phyloP scores from a whole-genome alignment of 2,329 filamentous ascomycete species.

The Ceratocystis cubensis region DNA sequence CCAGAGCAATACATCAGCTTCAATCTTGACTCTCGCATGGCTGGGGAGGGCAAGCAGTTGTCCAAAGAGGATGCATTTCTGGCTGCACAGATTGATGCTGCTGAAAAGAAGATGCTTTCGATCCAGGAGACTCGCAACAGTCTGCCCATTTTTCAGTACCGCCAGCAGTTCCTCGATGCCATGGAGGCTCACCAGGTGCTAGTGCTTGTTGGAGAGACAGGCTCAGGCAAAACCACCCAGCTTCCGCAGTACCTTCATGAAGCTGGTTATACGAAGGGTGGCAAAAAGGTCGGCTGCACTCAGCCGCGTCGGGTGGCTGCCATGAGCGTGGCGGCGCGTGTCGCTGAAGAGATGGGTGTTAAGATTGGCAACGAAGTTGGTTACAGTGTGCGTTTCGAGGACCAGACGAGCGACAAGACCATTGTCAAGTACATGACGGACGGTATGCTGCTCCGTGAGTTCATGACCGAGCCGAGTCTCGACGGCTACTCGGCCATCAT shows the following conservation, averaged over 20 bases:
- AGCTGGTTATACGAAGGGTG: slow-evolving; percentile 73
- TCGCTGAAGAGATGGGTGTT: slow-evolving; percentile 84
- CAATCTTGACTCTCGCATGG: slow-evolving; percentile 58
- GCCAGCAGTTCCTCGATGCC: slow-evolving; percentile 75
- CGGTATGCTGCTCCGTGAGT: slow-evolving; percentile 81
- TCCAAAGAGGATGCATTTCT: slow-evolving; percentile 69
- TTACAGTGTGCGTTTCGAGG: slow-evolving; percentile 90
- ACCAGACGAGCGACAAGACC: slow-evolving; percentile 82
- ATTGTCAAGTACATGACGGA: slow-evolving; percentile 95
- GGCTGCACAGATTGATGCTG: slow-evolving; percentile 71
- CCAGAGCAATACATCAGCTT: slow-evolving; percentile 79
- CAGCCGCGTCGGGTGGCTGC: slow-evolving; percentile 91
- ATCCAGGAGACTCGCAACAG: slow-evolving; percentile 88
- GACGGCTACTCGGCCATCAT: slow-evolving; percentile 76
- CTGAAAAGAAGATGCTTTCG: slow-evolving; percentile 73
- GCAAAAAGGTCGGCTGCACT: slow-evolving; percentile 79
- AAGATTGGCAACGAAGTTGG: slow-evolving; percentile 87
- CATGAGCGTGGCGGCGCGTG: slow-evolving; percentile 93
- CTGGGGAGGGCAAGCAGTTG: slow-evolving; percentile 57
- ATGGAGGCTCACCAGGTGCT: slow-evolving; percentile 76
- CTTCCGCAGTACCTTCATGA: slow-evolving; percentile 88
- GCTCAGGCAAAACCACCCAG: slow-evolving; percentile 91
- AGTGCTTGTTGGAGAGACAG: slow-evolving; percentile 89
- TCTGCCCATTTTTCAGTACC: slow-evolving; percentile 78
- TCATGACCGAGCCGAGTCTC: slow-evolving; percentile 78